phyloP scores from a whole-genome alignment of 2,329 filamentous ascomycete species.

The Talaromyces piceae region DNA sequence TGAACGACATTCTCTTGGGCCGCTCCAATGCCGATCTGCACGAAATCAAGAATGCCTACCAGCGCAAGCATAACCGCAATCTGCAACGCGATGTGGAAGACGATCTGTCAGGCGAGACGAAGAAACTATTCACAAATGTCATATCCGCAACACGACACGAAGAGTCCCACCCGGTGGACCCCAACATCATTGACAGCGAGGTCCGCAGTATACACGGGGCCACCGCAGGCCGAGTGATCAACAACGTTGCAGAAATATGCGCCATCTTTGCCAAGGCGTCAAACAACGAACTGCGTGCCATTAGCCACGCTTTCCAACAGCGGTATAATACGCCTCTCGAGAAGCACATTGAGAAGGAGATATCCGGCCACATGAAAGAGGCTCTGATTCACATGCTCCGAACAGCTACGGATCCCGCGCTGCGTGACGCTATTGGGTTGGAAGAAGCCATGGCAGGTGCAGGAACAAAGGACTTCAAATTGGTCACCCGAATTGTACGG shows the following conservation, averaged over 20 bases:
- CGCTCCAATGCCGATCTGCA: slow-evolving; percentile 80
- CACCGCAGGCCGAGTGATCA: slow-evolving; percentile 59
- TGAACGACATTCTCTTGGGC: slow-evolving; percentile 79
- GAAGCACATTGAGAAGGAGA: slow-evolving; percentile 69
- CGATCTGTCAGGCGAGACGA: slow-evolving; percentile 80
- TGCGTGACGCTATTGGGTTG: slow-evolving; percentile 73
- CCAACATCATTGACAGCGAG: slow-evolving; percentile 66
- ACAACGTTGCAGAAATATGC: slow-evolving; percentile 51
- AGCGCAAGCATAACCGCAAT: slow-evolving; percentile 55
- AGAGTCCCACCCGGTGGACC: slow-evolving; percentile 66
- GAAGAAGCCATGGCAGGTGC: slow-evolving; percentile 80
- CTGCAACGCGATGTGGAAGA: slow-evolving; percentile 66
- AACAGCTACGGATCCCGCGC: slow-evolving; percentile 69
- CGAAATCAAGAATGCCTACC: slow-evolving; percentile 76
- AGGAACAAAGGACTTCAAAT: slow-evolving; percentile 76
- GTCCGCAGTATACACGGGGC: slow-evolving; percentile 69
- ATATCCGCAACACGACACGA: slow-evolving; percentile 67
- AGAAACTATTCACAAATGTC: slow-evolving; percentile 76
- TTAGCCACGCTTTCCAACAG: slow-evolving; percentile 65
- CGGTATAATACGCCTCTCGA: slow-evolving; percentile 66
- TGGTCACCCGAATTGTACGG: slow-evolving; percentile 70
- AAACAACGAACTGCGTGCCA: slow-evolving; percentile 76
- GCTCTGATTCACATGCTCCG: slow-evolving; percentile 74
- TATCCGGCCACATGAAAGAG: slow-evolving; percentile 86
- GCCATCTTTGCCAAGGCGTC: slow-evolving; percentile 68